Percentiles rank a stretch among this genome's conserved stretches.
phyloP scores from a whole-genome alignment of 2,329 filamentous ascomycete genomes.

The Sporothrix humicola region DNA sequence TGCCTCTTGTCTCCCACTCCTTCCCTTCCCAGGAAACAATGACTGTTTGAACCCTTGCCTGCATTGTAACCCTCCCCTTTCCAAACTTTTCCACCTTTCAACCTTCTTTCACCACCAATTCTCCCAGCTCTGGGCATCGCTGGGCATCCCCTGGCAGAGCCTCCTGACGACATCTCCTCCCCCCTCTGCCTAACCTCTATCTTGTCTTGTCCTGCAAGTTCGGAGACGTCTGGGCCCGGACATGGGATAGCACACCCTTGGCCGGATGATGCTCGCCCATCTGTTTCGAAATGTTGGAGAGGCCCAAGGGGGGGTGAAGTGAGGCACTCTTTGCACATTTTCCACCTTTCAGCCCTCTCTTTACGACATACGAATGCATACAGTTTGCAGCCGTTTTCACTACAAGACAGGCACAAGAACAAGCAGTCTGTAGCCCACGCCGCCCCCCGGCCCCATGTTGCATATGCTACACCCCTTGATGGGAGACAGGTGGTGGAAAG shows the following conservation, averaged over 20 bases:
- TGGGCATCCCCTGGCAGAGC: constrained; percentile 10
- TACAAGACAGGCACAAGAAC: too few relatives aligned
- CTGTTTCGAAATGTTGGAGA: constrained; percentile 50
- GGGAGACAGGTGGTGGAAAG: constrained; percentile 1
- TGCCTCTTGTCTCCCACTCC: neutral
- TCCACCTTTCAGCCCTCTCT: neutral
- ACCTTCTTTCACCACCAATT: neutral
- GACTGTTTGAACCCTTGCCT: constrained; percentile 29
- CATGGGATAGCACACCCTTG: constrained; percentile 40
- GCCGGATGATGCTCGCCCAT: constrained; percentile 46
- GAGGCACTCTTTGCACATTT: neutral
- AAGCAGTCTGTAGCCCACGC: too few relatives aligned
- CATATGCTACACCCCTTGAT: constrained; percentile 25
- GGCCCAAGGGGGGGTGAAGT: neutral
- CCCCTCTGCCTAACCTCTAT: neutral
- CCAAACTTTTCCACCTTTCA: neutral
- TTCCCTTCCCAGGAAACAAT: constrained; percentile 26
- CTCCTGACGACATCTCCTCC: constrained; percentile 1
- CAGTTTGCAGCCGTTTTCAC: too few relatives aligned
- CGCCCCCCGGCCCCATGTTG: neutral
- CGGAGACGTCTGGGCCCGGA: constrained; percentile 44
- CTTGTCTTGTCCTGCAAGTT: neutral
- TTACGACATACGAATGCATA: neutral
- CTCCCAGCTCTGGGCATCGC: neutral
- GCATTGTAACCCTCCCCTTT: constrained; percentile 28